Evolutionary conservation across 2,329 filamentous ascomycete species (phyloP).

Genomic region (Cladobotryum mycophilum): DNA sequence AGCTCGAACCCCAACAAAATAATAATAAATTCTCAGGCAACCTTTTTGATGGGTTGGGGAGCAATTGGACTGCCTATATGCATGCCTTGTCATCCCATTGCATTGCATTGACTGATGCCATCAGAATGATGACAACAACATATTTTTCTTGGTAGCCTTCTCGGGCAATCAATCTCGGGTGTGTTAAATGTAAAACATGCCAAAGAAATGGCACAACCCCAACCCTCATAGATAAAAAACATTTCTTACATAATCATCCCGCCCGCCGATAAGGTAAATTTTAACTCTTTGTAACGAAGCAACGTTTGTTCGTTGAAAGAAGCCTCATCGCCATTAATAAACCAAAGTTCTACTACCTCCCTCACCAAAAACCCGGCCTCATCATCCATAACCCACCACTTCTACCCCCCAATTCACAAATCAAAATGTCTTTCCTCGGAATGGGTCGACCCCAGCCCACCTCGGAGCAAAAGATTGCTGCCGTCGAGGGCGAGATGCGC

Average conservation of each 20-base stretch:
- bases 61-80: no score
- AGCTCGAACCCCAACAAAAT: no score
- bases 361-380: not conserved
- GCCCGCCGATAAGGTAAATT: conserved; percentile 21
- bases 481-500: conserved; percentile 94
- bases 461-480: conserved; percentile 94
- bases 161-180: no score
- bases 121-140: no score
- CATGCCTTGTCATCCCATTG: no score
- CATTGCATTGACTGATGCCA: no score
- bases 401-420: conserved; percentile 3
- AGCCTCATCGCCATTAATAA: not conserved
- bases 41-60: no score
- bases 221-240: no score
- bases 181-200: no score
- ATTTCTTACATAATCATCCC: conserved; percentile 20
- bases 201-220: no score
- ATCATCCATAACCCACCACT: not conserved
- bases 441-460: conserved; percentile 69
- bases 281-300: conserved; percentile 11
- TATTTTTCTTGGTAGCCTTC: no score
- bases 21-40: no score
- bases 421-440: conserved; percentile 40
- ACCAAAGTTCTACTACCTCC: not conserved
- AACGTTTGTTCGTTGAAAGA: not conserved